Conservation (phyloP, 2,329 filamentous ascomycete species). For the Graphilbum fragrans region DNA sequence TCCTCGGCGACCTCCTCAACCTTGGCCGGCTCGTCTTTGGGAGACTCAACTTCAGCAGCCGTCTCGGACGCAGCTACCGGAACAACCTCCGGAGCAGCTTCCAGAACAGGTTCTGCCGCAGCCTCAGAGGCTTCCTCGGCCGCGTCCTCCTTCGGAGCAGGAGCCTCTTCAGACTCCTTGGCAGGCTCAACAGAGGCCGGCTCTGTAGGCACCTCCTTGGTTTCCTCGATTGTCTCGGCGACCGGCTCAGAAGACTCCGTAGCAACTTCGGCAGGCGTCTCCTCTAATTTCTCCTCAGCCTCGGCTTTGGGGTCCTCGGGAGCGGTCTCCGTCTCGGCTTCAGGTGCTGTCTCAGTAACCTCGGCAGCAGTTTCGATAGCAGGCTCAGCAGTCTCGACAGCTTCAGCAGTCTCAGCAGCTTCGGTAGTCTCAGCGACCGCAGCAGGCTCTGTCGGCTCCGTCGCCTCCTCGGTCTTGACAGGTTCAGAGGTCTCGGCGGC, state of each 20-base stretch:
- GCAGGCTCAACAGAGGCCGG: neutral
- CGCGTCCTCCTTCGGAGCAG: neutral
- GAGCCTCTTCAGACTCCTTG: neutral
- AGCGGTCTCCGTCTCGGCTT: conserved; percentile 6
- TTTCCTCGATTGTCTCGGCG: neutral
- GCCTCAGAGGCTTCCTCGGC: neutral
- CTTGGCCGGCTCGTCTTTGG: too few relatives aligned
- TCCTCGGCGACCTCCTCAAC: neutral
- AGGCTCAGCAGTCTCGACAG: neutral
- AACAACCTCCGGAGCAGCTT: conserved; percentile 6
- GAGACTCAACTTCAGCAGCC: too few relatives aligned
- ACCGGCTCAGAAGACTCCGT: neutral
- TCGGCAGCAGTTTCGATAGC: neutral
- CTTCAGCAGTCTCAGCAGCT: neutral
- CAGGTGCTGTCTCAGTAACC: neutral
- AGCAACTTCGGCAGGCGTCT: conserved; percentile 7
- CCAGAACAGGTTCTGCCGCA: neutral
- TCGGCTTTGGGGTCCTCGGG: neutral
- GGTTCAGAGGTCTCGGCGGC: neutral
- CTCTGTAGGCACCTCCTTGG: neutral
- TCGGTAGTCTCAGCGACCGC: neutral
- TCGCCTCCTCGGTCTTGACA: neutral
- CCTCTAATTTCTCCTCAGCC: conserved; percentile 6
- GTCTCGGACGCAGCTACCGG: conserved; percentile 1
- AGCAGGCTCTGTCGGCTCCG: neutral